Evolutionary conservation across 179 eudicot species (phyloP), one percentile per base, ranked within the genome.

Genomic region (Gypsophila paniculata): DNA sequence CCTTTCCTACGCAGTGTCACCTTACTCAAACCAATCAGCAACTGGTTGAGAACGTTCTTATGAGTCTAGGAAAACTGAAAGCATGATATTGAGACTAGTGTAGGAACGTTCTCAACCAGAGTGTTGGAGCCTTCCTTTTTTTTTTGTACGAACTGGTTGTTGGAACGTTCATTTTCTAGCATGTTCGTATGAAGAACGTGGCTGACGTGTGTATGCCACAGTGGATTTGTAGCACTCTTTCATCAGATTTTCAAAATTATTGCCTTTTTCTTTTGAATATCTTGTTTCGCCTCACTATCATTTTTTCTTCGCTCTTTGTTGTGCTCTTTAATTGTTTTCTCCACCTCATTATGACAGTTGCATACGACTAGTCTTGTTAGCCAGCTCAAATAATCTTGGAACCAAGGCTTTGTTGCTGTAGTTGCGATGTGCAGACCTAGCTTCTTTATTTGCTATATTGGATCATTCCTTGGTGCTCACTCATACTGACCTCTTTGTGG

Each of bases 401-500:
- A 51, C 26, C 21, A 57, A 21, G 61, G 22, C 11, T 32, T 0
- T 22, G 21, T 36, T 59, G 26, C 32, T 48, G 18, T 51, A 51
- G 34, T 29, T 51, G 55, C 19, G 3, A 51, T 55, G 60, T 55
- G 26, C 23, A 55, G 19, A 23, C 60, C 26, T 55, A 19, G 60
- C 26, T 55, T 55, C 6, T 19, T 55, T 55, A n/a, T 22, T 58
- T 58, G 15, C 25, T 58, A 58, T 21, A 23, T 22, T 58, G 34
- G 23, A 11, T 55, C 32, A 14, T 23, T 34, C 59, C 3, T 63
- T 49, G 61, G 32, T 65, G 36, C 19, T 49, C 32, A n/a, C 65
- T 29, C 12, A 18, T 65, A 8, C 60, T 69, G 23, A 57, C 18
- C n/a, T 10, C 59, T 38, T 70, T 79, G 52, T 52, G 69, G 73